Evolutionary conservation across 1,139 yeast genomes (phyloP).

Genomic region (Saccharomycopsis phalli): DNA sequence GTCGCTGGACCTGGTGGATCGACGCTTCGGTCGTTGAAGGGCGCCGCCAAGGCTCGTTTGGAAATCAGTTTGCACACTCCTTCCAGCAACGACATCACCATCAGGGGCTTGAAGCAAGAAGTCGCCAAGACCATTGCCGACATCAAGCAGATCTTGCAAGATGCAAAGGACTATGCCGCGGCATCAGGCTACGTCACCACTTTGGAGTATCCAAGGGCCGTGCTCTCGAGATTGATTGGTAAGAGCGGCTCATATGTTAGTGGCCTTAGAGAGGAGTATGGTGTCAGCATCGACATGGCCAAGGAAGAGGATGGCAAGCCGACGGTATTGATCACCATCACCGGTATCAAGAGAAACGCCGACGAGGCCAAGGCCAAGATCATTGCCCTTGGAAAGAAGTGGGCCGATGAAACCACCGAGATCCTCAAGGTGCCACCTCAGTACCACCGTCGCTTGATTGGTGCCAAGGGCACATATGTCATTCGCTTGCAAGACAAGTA

Average conservation of each 20-base stretch:
- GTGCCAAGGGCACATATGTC: slow-evolving; percentile 74
- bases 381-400: slow-evolving; percentile 50
- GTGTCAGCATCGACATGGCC: slow-evolving; percentile 64
- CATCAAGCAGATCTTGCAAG: slow-evolving; percentile 47
- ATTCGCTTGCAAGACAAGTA: slow-evolving; percentile 86
- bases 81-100: slow-evolving; percentile 42
- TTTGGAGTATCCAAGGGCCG: slow-evolving; percentile 54
- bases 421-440: slow-evolving; percentile 65
- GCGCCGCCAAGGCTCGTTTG: slow-evolving; percentile 28
- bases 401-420: slow-evolving; percentile 73
- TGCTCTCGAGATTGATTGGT: slow-evolving; percentile 79
- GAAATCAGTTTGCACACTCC: slow-evolving; percentile 27
- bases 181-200: slow-evolving; percentile 49
- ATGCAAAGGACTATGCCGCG: slow-evolving; percentile 53
- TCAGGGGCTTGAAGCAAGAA: slow-evolving; percentile 55
- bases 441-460: slow-evolving; percentile 77
- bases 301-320: slow-evolving; percentile 34
- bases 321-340: slow-evolving; percentile 49
- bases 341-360: slow-evolving; percentile 74
- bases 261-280: slow-evolving; percentile 66
- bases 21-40: slow-evolving; percentile 44
- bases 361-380: slow-evolving; percentile 64
- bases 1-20: slow-evolving; percentile 51
- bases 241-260: slow-evolving; percentile 73
- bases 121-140: slow-evolving; percentile 47